A percentile compares a stretch with the other conserved stretches of the same genome.
These are phyloP conservation scores for Hibiscus syriacus DNA, from an alignment of 345 rosid species.

Conservation along the genomic window DNA sequence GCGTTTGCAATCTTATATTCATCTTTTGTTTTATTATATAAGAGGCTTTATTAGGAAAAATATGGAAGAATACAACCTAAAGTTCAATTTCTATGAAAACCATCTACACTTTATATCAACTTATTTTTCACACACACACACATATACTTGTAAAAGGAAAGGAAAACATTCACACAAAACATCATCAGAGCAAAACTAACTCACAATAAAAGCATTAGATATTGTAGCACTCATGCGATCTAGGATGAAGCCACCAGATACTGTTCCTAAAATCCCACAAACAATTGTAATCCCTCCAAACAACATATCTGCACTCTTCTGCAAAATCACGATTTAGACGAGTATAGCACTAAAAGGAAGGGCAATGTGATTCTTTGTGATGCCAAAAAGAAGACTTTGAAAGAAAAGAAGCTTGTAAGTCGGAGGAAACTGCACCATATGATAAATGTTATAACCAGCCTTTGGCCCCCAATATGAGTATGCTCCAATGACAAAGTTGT, in stretches of 20 bases:
- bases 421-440: constrained; percentile 46
- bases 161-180: background rate
- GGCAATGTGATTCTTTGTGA: background rate
- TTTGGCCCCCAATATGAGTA: constrained; percentile 99
- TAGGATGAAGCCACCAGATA: constrained; percentile 71
- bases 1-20: background rate
- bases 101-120: background rate
- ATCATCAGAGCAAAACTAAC: constrained; percentile 7
- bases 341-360: constrained; percentile 4
- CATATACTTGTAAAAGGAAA: background rate
- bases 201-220: constrained; percentile 85
- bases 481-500: constrained; percentile 94
- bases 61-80: background rate
- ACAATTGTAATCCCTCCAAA: constrained; percentile 90
- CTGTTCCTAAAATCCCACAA: constrained; percentile 82
- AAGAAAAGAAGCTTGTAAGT: background rate
- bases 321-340: constrained; percentile 13
- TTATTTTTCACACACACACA: background rate
- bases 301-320: constrained; percentile 74
- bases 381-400: background rate
- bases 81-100: background rate
- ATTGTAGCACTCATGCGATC: constrained; percentile 69
- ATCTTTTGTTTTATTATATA: background rate
- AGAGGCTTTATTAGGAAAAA: background rate
- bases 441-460: constrained; percentile 87